These are phyloP conservation scores for Trametes hirsuta DNA, from an alignment of 1,284 basidiomycete genomes.

Conservation along the genomic window DNA sequence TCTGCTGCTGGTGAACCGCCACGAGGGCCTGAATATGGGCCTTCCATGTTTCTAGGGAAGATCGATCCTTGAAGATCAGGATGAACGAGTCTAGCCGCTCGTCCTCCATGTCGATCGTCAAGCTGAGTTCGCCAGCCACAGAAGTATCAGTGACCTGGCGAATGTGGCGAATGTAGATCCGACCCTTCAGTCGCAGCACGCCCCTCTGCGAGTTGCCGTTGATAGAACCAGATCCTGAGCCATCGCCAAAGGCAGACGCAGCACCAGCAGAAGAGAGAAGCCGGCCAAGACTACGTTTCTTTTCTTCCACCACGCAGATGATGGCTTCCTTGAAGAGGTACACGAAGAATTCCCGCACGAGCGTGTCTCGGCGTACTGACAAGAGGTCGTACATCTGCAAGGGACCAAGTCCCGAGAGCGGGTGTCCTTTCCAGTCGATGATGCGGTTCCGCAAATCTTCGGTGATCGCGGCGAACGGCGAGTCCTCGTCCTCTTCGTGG, in stretches of 20 bases:
- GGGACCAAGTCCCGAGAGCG: constrained; percentile 82
- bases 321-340: constrained; percentile 97
- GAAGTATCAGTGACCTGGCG: constrained; percentile 82
- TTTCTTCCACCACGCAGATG: constrained; percentile 95
- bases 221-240: constrained; percentile 46
- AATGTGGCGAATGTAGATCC: constrained; percentile 95
- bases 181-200: constrained; percentile 88
- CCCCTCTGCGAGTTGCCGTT: constrained; percentile 61
- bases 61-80: constrained; percentile 89
- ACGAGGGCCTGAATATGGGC: constrained; percentile 78
- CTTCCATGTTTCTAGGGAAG: constrained; percentile 88
- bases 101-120: constrained; percentile 96
- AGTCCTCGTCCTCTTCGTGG: constrained; percentile 47
- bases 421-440: constrained; percentile 93
- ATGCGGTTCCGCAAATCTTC: constrained; percentile 88
- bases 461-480: constrained; percentile 79
- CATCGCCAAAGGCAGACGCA: constrained; percentile 41
- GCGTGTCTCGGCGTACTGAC: constrained; percentile 83
- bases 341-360: constrained; percentile 90
- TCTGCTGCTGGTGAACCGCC: constrained; percentile 60
- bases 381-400: constrained; percentile 92
- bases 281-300: constrained; percentile 77
- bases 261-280: constrained; percentile 61
- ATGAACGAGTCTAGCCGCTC: constrained; percentile 92
- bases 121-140: constrained; percentile 78